Base-by-base conservation (phyloP, 345 rosid genomes). In the Anastatica hierochuntica region DNA sequence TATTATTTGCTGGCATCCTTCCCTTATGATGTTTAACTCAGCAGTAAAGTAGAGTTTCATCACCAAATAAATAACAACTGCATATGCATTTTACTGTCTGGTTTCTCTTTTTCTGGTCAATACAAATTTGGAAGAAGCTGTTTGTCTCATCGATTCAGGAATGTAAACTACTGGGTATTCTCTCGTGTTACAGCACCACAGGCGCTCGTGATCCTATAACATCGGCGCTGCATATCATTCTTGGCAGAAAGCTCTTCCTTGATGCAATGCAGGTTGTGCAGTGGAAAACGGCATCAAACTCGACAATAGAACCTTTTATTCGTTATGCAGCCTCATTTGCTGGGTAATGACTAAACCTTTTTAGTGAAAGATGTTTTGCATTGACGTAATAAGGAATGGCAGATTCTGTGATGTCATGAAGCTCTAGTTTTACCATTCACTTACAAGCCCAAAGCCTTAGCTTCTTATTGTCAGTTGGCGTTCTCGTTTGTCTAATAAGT, bases 281-380 rank as follows among this genome's bases (percentile, higher is more conserved):
- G 72, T 90, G 98, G 98, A 86, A 78, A 76, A 61, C 72, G 19
- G 69, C 82, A 41, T 56, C 80, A 31, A 61, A 71, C 43, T 82
- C 95, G 4, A 57, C 65, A 47, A 73, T 75, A 49, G 89, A 90
- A 68, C 96, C 95, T 58, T 76, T 58, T 48, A 78, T 84, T 67
- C 96, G 90, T 69, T 90, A 86, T 70, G 94, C 89, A 29, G 94
- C 87, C 72, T 90, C 98, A 46, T 90, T 90, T 79, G 90, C 96
- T 58, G 98, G 98, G 98, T 90, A 90, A 49, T 73, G 54, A 56
- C 66, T 58, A 50, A 36, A 50, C 33, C 19, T 18, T 12, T 46
- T 20, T 29, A 18, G 14, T 54, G 51, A 49, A 31, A 31, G 18
- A 10, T 60, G 15, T 62, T 38, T 18, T 26, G 14, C 15, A 55